Evolutionary conservation across 2,329 filamentous ascomycete species (phyloP).

Genomic region (Pestalotiopsis sp.): DNA sequence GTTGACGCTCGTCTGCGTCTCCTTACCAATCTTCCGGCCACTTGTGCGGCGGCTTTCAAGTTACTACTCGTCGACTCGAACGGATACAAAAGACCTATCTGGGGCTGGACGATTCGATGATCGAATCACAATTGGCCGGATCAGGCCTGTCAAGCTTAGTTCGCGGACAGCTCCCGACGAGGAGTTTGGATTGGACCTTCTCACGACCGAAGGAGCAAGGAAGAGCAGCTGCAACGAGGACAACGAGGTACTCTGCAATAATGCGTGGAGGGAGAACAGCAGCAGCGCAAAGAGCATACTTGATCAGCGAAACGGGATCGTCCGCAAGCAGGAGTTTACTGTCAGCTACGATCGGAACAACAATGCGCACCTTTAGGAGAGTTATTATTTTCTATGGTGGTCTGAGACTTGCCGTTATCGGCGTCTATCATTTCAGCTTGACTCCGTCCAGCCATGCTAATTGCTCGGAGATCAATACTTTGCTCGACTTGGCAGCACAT

Average conservation of each 20-base stretch:
- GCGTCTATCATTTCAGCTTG: neutral
- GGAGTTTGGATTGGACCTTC: neutral
- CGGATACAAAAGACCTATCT: neutral
- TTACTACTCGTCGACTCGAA: neutral
- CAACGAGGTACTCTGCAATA: neutral
- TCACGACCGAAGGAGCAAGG: neutral
- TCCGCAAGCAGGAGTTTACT: constrained; percentile 6
- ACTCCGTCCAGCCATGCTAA: neutral
- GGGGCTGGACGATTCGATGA: neutral
- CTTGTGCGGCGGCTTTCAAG: constrained; percentile 13
- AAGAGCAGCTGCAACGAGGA: neutral
- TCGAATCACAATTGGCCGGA: neutral
- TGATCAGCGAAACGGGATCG: neutral
- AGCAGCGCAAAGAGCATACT: constrained; percentile 8
- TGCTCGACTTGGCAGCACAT: neutral
- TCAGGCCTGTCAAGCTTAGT: neutral
- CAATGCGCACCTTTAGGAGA: neutral
- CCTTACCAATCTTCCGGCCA: constrained; percentile 21
- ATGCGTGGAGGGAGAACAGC: neutral
- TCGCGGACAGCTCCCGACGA: neutral
- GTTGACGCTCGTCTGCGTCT: constrained; percentile 21
- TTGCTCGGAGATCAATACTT: neutral
- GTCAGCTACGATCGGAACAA: constrained; percentile 5
- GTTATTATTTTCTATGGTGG: neutral
- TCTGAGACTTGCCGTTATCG: neutral